These are phyloP conservation scores for Oidiodendron maius DNA, from an alignment of 495 filamentous ascomycete species.

Conservation along the genomic window DNA sequence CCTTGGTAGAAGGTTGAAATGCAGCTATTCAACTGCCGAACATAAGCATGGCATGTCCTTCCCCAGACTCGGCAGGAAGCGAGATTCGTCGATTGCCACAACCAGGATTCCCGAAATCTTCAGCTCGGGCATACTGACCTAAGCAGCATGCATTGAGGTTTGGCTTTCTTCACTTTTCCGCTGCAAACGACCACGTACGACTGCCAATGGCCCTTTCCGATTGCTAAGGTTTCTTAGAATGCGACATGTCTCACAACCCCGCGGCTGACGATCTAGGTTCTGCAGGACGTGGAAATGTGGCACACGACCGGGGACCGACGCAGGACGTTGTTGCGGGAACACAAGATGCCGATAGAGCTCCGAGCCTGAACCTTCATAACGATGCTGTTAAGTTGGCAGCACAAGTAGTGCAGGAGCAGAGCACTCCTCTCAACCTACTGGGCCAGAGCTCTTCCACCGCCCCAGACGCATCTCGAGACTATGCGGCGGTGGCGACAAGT, in stretches of 20 bases:
- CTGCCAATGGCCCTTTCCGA: no score
- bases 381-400: not conserved
- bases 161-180: no score
- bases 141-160: no score
- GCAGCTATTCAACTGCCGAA: no score
- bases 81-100: slow-evolving; percentile 3
- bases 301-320: slow-evolving; percentile 7
- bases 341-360: not conserved
- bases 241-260: slow-evolving; percentile 9
- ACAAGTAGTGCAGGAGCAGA: not conserved
- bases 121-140: no score
- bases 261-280: slow-evolving; percentile 7
- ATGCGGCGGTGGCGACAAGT: not conserved
- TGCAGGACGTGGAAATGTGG: slow-evolving; percentile 1
- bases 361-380: no score
- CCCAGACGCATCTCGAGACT: not conserved
- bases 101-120: slow-evolving; percentile 1
- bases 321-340: not conserved
- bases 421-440: not conserved
- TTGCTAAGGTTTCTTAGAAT: not conserved
- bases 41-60: no score
- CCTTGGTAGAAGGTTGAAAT: no score
- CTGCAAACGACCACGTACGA: no score
- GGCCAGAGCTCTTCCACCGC: not conserved
- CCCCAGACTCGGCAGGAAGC: slow-evolving; percentile 6